Evolutionary conservation across 305 asterid species (phyloP).

Genomic region (Solanum chacoense): DNA sequence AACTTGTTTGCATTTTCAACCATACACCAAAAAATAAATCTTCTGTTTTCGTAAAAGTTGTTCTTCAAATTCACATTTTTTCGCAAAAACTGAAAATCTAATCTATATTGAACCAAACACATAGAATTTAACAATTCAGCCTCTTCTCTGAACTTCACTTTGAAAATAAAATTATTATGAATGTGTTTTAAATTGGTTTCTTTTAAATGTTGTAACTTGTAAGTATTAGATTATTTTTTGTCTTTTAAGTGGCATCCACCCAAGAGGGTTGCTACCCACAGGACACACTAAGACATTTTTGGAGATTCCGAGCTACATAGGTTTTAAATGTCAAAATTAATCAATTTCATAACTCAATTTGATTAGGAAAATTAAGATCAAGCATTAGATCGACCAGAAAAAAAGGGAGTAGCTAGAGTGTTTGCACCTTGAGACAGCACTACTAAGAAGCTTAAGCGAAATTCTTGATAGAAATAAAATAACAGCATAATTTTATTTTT

Average conservation of each 20-base stretch:
- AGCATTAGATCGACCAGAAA: neutral
- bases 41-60: neutral
- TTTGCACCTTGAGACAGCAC: neutral
- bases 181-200: neutral
- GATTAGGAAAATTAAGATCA: neutral
- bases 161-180: neutral
- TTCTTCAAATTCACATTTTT: neutral
- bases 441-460: neutral
- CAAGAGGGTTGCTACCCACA: neutral
- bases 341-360: neutral
- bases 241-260: neutral
- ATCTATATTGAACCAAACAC: neutral
- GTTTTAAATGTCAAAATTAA: neutral
- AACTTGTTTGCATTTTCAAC: neutral
- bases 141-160: neutral
- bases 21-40: neutral
- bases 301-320: neutral
- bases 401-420: neutral
- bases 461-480: neutral
- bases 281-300: neutral
- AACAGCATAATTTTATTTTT: neutral
- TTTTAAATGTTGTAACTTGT: neutral
- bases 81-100: neutral
- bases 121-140: neutral
- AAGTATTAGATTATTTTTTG: neutral